These are phyloP conservation scores for Amanita jacksonii DNA, from an alignment of 768 basidiomycete genomes.

Conservation along the genomic window DNA sequence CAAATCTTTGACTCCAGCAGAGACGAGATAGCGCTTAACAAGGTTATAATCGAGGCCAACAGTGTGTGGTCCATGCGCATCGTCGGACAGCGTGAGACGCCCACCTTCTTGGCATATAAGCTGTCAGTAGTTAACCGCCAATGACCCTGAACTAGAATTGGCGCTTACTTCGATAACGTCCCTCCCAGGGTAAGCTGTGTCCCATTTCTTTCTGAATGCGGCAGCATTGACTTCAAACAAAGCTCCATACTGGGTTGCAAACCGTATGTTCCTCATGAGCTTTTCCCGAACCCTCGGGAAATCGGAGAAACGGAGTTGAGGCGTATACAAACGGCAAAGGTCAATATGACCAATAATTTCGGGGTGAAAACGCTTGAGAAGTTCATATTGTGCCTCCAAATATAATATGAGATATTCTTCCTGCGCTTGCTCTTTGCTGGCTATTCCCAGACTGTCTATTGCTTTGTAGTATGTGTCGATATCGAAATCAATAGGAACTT, in stretches of 20 bases:
- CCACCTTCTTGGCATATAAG: conserved; percentile 61
- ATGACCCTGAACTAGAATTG: conserved; percentile 5
- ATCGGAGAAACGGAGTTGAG: conserved; percentile 43
- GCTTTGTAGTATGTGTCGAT: conserved; percentile 54
- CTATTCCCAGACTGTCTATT: conserved; percentile 31
- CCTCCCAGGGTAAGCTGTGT: conserved; percentile 67
- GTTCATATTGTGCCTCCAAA: conserved; percentile 75
- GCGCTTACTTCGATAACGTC: conserved; percentile 62
- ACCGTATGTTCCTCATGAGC: conserved; percentile 66
- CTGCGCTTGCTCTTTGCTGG: conserved; percentile 23
- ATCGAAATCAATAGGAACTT: conserved; percentile 91
- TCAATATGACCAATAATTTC: conserved; percentile 93
- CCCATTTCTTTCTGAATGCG: conserved; percentile 89
- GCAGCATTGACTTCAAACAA: conserved; percentile 92
- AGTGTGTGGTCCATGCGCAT: conserved; percentile 84
- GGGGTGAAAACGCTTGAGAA: conserved; percentile 66
- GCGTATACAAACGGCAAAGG: conserved; percentile 80
- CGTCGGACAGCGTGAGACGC: conserved; percentile 82
- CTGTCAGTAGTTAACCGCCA: conserved; percentile 28
- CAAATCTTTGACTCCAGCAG: conserved; percentile 49
- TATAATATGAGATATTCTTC: conserved; percentile 54
- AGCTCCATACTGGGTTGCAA: conserved; percentile 73
- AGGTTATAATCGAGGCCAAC: conserved; percentile 82
- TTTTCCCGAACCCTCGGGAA: conserved; percentile 53
- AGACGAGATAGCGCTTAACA: conserved; percentile 53